A percentile compares a stretch with the other conserved stretches of the same genome.
Conservation (phyloP, 176 grass and related monocot genomes). For the Oryza coarctata region DNA sequence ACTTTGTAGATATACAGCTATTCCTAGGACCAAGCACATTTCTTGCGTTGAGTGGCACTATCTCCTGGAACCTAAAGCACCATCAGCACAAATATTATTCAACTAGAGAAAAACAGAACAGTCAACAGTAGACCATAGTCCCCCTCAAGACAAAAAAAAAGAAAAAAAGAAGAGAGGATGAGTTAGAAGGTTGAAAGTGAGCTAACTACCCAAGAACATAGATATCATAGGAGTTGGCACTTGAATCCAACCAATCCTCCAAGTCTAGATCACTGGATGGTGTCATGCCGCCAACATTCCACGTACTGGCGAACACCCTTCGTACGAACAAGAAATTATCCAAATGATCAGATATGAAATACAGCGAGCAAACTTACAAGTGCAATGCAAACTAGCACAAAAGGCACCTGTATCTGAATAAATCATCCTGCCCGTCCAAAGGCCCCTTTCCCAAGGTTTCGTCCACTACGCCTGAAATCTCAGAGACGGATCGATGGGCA, state of each 20-base stretch:
- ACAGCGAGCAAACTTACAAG: slow-evolving; percentile 5
- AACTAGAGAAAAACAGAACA: slow-evolving; percentile 2
- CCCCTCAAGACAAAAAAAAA: no score
- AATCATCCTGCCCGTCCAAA: slow-evolving; percentile 41
- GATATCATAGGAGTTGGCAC: slow-evolving; percentile 64
- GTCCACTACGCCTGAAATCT: slow-evolving; percentile 51
- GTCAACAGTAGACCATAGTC: not conserved
- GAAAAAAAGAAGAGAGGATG: not conserved
- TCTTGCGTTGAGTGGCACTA: slow-evolving; percentile 77
- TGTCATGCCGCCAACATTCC: slow-evolving; percentile 77
- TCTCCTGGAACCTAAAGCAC: slow-evolving; percentile 86
- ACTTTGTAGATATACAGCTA: slow-evolving; percentile 60
- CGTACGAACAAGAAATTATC: slow-evolving; percentile 24
- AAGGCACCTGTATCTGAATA: slow-evolving; percentile 69
- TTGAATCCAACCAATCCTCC: slow-evolving; percentile 82
- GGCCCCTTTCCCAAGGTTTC: slow-evolving; percentile 44
- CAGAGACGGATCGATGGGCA: slow-evolving; percentile 47
- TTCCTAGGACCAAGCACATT: slow-evolving; percentile 88
- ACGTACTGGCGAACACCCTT: slow-evolving; percentile 86
- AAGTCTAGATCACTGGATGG: slow-evolving; percentile 73
- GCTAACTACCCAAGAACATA: slow-evolving; percentile 83
- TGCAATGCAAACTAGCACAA: slow-evolving; percentile 6
- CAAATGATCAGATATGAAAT: slow-evolving; percentile 28
- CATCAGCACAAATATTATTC: slow-evolving; percentile 24
- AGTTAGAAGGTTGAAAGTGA: slow-evolving; percentile 10